Evolutionary conservation across 352 stramenopile species (phyloP).

Genomic region (Peronospora farinosa): DNA sequence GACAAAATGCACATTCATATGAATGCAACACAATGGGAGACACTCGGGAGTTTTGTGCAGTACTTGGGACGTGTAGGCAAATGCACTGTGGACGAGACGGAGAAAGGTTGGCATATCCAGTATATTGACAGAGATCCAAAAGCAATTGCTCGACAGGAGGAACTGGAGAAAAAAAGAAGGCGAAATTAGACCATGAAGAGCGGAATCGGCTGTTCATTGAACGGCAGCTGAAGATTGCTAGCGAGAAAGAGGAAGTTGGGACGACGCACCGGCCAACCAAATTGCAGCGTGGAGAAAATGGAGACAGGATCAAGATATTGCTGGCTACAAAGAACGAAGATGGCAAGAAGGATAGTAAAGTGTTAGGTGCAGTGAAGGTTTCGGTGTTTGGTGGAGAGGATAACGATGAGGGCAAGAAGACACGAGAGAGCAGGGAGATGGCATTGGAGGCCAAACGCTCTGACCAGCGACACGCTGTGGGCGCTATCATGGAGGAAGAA

Average conservation of each 20-base stretch:
- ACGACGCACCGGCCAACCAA: slow-evolving; percentile 49
- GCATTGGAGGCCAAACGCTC: not conserved
- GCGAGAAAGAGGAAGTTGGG: slow-evolving; percentile 22
- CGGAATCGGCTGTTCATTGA: slow-evolving; percentile 70
- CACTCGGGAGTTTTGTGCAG: slow-evolving; percentile 95
- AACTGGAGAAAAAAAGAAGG: slow-evolving; percentile 78
- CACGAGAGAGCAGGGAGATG: not conserved
- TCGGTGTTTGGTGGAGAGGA: slow-evolving; percentile 2
- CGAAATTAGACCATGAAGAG: slow-evolving; percentile 89
- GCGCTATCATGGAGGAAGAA: slow-evolving; percentile 61
- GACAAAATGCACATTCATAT: slow-evolving; percentile 99
- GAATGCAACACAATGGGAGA: slow-evolving; percentile 98
- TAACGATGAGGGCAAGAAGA: slow-evolving; percentile 1
- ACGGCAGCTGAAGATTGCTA: slow-evolving; percentile 65
- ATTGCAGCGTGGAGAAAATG: slow-evolving; percentile 42
- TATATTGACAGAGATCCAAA: slow-evolving; percentile 92
- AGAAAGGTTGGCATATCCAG: slow-evolving; percentile 97
- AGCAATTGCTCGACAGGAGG: slow-evolving; percentile 85
- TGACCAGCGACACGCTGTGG: slow-evolving; percentile 27
- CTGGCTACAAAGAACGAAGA: slow-evolving; percentile 1
- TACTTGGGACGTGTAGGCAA: slow-evolving; percentile 97
- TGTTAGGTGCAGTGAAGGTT: not conserved
- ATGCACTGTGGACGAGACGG: slow-evolving; percentile 96
- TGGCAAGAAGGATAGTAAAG: slow-evolving; percentile 22
- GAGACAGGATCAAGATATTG: slow-evolving; percentile 45